Evolutionary conservation across 371 early-diverging fungal species (phyloP), one percentile per base, ranked within the genome.

Genomic region (Choanephora cucurbitarum): DNA sequence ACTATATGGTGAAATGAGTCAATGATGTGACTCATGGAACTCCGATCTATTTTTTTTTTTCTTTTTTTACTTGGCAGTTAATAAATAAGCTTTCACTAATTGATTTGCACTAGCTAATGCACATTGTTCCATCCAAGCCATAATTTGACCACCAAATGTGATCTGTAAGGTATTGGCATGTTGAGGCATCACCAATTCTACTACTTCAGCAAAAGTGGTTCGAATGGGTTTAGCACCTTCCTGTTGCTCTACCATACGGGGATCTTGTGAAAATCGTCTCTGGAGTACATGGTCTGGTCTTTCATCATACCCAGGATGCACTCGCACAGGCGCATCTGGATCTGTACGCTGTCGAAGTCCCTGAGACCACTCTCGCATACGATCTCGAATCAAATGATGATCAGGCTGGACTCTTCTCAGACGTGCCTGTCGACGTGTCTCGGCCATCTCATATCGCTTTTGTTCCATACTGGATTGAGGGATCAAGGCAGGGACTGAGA

Each of bases 71-170:
- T 81, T 82, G 10, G 87, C 87, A 13, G 86, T 83, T 22, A 87
- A 64, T 11, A 85, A 65, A 51, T 77, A 80, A 5, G 79, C 75
- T 53, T 82, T 66, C 0, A 81, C 69, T 37, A 86, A 71, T 21
- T 88, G 75, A 52, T 73, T 74, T 0, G 91, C 91, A 46, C 88
- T 82, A 2, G 86, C 81, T 3, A 84, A 64, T 4, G 86, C 83
- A 64, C 85, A 83, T 6, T 64, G 70, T 62, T 91, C 91, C 87
- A 91, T 88, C 86, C 87, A 89, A 33, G 79, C 74, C 77, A 91
- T 88, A 49, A 91, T 88, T 55, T 86, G 82, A n/a, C 91, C 90
- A 60, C 91, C 91, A 80, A 91, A 91, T 5, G 89, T 89, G 40
- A 88, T 87, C 22, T 77, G 73, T 5, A 87, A 58, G 3, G 85